Percentiles rank a stretch among this genome's conserved stretches.
Evolutionary conservation across 2,329 filamentous ascomycete genomes (phyloP).

Genomic region (Claviceps arundinis): DNA sequence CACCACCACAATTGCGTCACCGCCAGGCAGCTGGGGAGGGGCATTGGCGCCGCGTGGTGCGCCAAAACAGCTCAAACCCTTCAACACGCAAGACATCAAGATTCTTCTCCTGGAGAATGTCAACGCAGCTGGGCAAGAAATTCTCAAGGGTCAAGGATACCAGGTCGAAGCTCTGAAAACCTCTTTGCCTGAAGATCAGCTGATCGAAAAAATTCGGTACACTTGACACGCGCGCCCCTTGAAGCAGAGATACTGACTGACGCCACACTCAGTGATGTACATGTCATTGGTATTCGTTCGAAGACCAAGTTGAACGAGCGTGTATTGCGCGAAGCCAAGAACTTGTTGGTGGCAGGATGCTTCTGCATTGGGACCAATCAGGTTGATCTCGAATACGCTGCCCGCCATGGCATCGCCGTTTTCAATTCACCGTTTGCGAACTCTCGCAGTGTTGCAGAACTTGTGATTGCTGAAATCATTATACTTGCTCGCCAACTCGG

Average conservation of each 20-base stretch:
- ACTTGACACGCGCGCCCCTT: conserved; percentile 14
- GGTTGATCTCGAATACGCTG: conserved; percentile 75
- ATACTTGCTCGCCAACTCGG: conserved; percentile 79
- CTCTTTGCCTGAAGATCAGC: conserved; percentile 78
- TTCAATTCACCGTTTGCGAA: conserved; percentile 99
- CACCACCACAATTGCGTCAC: conserved; percentile 60
- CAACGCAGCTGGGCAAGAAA: conserved; percentile 76
- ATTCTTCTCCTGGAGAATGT: conserved; percentile 93
- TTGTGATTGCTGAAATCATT: conserved; percentile 92
- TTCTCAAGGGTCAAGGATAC: conserved; percentile 76
- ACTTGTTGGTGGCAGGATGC: conserved; percentile 89
- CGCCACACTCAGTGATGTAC: conserved; percentile 55
- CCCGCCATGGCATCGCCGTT: conserved; percentile 77
- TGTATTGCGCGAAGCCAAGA: conserved; percentile 79
- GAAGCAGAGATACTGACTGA: conserved; percentile 2
- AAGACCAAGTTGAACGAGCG: conserved; percentile 88
- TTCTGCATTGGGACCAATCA: conserved; percentile 99
- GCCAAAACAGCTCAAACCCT: conserved; percentile 79
- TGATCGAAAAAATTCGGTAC: conserved; percentile 92
- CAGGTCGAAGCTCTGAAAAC: conserved; percentile 88
- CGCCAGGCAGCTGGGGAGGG: conserved; percentile 47
- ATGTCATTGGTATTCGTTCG: conserved; percentile 94
- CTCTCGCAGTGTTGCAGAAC: conserved; percentile 88
- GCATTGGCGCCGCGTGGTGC: conserved; percentile 24
- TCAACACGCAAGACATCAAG: conserved; percentile 91